Percentiles rank a stretch among this genome's conserved stretches.
These are phyloP conservation scores for Saccharomycopsis oosterbeekiorum DNA, from an alignment of 805 yeast species.

Conservation along the genomic window DNA sequence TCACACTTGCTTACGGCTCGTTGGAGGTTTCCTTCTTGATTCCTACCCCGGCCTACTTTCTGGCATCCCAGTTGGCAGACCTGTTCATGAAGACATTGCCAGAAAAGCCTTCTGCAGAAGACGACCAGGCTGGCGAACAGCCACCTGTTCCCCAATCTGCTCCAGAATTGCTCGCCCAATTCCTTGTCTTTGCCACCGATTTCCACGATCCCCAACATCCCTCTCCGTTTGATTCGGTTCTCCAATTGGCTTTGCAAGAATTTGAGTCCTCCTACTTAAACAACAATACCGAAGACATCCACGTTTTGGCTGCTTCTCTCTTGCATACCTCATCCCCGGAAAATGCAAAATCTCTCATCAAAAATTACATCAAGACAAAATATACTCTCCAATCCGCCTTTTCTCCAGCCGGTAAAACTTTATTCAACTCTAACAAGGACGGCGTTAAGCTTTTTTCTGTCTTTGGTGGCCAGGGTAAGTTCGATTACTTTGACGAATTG, in stretches of 20 bases:
- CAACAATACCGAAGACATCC: slow-evolving; percentile 62
- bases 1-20: slow-evolving; percentile 73
- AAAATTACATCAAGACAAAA: slow-evolving; percentile 64
- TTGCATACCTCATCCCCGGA: slow-evolving; percentile 57
- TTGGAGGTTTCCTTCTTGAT: slow-evolving; percentile 83
- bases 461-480: slow-evolving; percentile 99
- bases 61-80: slow-evolving; percentile 79
- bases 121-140: slow-evolving; percentile 65
- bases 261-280: slow-evolving; percentile 73
- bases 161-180: slow-evolving; percentile 71
- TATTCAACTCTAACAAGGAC: slow-evolving; percentile 33
- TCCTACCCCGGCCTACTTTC: slow-evolving; percentile 69
- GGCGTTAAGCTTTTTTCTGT: slow-evolving; percentile 67
- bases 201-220: slow-evolving; percentile 33
- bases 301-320: slow-evolving; percentile 70
- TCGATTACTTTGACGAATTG: slow-evolving; percentile 94
- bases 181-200: slow-evolving; percentile 62
- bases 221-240: slow-evolving; percentile 61
- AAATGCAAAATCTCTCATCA: slow-evolving; percentile 67
- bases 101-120: slow-evolving; percentile 76
- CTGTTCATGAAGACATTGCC: slow-evolving; percentile 75
- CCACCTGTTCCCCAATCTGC: slow-evolving; percentile 26
- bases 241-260: slow-evolving; percentile 63
- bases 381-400: slow-evolving; percentile 40
- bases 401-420: slow-evolving; percentile 42